These are phyloP conservation scores for Pistacia vera DNA, from an alignment of 345 rosid species.

Conservation along the genomic window DNA sequence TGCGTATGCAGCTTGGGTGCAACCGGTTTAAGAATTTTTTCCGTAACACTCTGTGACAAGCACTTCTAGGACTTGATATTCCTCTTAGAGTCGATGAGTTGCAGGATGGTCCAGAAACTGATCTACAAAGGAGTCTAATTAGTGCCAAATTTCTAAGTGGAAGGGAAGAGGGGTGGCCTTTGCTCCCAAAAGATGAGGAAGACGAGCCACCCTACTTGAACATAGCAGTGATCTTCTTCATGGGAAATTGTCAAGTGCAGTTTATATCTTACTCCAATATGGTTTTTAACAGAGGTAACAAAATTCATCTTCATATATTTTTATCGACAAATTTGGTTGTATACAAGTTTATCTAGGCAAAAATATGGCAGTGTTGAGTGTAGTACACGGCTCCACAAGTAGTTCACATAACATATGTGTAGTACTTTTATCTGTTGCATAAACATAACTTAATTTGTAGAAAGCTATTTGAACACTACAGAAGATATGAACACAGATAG, in stretches of 20 bases:
- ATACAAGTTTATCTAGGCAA: neutral
- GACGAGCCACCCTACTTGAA: constrained; percentile 24
- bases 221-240: constrained; percentile 24
- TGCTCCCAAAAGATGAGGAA: constrained; percentile 33
- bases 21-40: constrained; percentile 17
- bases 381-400: no score
- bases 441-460: neutral
- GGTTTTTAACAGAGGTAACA: constrained; percentile 67
- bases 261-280: constrained; percentile 61
- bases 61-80: constrained; percentile 37
- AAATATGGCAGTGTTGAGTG: neutral
- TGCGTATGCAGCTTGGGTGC: constrained; percentile 34
- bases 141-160: constrained; percentile 39
- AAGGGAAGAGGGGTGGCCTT: constrained; percentile 52
- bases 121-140: constrained; percentile 24
- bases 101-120: constrained; percentile 23
- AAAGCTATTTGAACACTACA: neutral
- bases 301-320: neutral
- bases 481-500: neutral
- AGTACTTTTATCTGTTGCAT: neutral
- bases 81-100: constrained; percentile 43
- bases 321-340: neutral
- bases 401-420: neutral
- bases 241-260: constrained; percentile 51
- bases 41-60: constrained; percentile 7